Conservation (phyloP, 2,329 filamentous ascomycete species). For the Aureobasidium leucospermi region DNA sequence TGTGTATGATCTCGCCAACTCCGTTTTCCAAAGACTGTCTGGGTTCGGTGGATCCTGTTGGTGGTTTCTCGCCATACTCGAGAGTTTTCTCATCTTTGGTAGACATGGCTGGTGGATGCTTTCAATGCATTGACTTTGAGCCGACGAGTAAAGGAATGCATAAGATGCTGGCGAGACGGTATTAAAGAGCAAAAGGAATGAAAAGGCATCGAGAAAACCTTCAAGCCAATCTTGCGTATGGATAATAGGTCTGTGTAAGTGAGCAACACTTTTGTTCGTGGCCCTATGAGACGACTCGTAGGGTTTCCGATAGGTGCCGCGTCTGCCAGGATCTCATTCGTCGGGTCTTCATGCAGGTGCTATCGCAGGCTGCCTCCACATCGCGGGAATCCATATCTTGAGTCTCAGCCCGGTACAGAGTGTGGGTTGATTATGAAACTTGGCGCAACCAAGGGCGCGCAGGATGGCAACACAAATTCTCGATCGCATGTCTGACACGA, state of each 20-base stretch:
- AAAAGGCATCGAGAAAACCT: background rate
- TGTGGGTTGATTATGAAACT: background rate
- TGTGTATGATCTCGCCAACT: constrained; percentile 29
- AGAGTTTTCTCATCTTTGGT: background rate
- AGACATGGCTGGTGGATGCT: background rate
- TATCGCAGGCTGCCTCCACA: background rate
- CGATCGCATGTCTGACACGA: background rate
- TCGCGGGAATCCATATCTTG: background rate
- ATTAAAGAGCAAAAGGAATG: background rate
- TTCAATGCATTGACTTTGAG: background rate
- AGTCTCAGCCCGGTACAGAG: background rate
- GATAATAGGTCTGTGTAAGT: constrained; percentile 7
- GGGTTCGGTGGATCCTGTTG: background rate
- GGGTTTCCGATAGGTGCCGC: background rate
- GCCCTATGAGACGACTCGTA: background rate
- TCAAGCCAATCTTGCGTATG: constrained; percentile 1
- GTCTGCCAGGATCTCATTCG: background rate
- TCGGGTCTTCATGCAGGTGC: background rate
- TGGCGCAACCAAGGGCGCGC: background rate
- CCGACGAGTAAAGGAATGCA: background rate
- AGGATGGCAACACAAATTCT: background rate
- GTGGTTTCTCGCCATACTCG: background rate
- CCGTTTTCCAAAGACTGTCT: constrained; percentile 18
- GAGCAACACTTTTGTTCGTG: background rate
- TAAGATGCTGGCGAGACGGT: background rate